Evolutionary conservation across 176 grass and related monocot genomes (phyloP).

Genomic region (Carex pumila): DNA sequence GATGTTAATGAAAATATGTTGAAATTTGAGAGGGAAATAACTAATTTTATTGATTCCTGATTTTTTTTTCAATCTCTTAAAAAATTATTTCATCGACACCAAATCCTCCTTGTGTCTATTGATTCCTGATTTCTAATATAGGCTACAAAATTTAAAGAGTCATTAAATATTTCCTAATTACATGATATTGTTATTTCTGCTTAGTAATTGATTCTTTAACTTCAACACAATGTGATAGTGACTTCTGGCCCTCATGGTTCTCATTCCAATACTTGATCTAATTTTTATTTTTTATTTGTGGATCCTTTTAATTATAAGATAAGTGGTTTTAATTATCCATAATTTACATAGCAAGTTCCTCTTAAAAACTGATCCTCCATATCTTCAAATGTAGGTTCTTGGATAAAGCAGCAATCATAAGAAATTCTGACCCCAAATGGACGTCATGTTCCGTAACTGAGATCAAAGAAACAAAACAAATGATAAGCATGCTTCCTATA

Average conservation of each 20-base stretch:
- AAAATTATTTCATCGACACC: no score
- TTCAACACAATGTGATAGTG: neutral
- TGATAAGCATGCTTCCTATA: conserved; percentile 48
- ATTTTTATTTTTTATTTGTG: neutral
- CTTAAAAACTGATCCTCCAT: neutral
- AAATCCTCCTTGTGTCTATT: no score
- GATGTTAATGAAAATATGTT: neutral
- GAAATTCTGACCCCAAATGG: conserved; percentile 12
- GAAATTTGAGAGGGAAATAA: no score
- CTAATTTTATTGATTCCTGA: no score
- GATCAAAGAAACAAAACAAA: conserved; percentile 79
- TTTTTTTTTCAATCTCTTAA: no score
- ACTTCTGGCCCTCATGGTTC: neutral
- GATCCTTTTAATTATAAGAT: no score
- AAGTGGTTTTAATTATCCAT: neutral
- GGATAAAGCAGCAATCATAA: conserved; percentile 52
- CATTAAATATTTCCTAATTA: no score
- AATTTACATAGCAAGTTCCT: neutral
- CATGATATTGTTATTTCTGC: no score
- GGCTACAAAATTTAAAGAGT: no score
- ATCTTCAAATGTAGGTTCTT: conserved; percentile 39
- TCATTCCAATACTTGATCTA: neutral
- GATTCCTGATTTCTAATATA: no score
- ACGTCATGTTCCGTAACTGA: conserved; percentile 46
- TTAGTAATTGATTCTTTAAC: no score